Base-by-base conservation (phyloP, 1,139 yeast species). In the Yamadazyma trypodendri region DNA sequence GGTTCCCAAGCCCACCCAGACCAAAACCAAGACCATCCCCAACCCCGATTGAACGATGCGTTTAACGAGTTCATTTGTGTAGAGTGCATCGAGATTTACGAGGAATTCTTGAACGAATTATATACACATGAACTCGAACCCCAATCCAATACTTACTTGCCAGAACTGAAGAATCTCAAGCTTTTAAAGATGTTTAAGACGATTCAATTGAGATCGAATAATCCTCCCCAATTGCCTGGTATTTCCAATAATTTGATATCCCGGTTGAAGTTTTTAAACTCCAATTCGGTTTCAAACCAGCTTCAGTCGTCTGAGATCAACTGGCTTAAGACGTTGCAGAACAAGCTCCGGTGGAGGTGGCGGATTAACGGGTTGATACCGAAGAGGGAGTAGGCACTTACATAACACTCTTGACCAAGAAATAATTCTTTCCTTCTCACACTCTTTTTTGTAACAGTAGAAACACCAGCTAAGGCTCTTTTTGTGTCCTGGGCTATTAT, bases 31-130 rank as follows among this genome's bases (percentile, higher is more conserved):
- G n/a, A 4, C 12, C 24, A 23, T 9, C 9, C 8, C 21, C 4
- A 15, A 21, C 15, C 10, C 22, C 9, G n/a, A 39, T 48, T 42
- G 17, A 34, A 33, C 27, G 38, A 40, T 13, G 24, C 45, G 10
- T 68, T 61, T 47, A 65, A 65, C 24, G 86, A 81, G 45, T 76
- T 82, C 45, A 81, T 82, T 1, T 83, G 90, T 51, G 75, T 77
- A 37, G 75, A 73, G 39, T 83, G 90, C 49, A 75, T 81, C 10
- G 79, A 66, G 35, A 65, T 64, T 16, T 81, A 81, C 52, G 86
- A 81, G 49, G 65, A 63, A 31, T 68, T 79, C 28, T 65, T 74
- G 24, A 66, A 65, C 38, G 73, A 65, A 41, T 47, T 58, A 10
- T 52, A 47, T 28, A 33, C 38, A 4, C 37, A 35, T 14, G 43